Percentiles rank a stretch among this genome's conserved stretches.
These are phyloP conservation scores for Monosporascus sp. DNA, from an alignment of 2,329 filamentous ascomycete species.

Conservation along the genomic window DNA sequence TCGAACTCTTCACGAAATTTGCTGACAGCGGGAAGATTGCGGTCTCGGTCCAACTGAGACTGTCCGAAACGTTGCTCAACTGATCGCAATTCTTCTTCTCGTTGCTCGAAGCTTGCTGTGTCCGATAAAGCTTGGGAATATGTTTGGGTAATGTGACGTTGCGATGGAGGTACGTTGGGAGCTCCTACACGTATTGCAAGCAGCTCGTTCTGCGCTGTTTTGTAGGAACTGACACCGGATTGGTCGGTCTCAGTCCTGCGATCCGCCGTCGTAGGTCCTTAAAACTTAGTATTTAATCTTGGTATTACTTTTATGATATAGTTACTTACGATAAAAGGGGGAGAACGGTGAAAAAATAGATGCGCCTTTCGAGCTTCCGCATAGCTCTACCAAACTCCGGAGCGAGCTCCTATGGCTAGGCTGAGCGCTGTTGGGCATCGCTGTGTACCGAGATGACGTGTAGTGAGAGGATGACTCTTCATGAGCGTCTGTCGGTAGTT, in stretches of 20 bases:
- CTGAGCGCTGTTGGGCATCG: constrained; percentile 17
- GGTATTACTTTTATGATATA: not conserved
- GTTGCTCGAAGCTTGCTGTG: constrained; percentile 31
- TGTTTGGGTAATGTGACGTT: constrained; percentile 10
- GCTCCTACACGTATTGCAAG: constrained; percentile 10
- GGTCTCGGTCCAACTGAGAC: constrained; percentile 25
- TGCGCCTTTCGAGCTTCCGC: constrained; percentile 7
- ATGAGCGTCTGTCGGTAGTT: constrained; percentile 1
- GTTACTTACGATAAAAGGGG: constrained; percentile 13
- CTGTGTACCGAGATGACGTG: constrained; percentile 21
- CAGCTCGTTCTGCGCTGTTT: constrained; percentile 19
- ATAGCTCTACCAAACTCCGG: constrained; percentile 10
- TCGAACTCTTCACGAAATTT: constrained; percentile 38
- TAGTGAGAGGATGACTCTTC: constrained; percentile 18
- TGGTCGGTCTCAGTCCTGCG: constrained; percentile 13
- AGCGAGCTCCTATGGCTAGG: constrained; percentile 14
- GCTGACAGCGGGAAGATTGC: constrained; percentile 26
- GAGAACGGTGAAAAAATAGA: constrained; percentile 4
- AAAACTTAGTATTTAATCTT: not conserved
- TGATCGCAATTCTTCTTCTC: constrained; percentile 33
- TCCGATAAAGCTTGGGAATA: constrained; percentile 25
- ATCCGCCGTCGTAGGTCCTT: constrained; percentile 13
- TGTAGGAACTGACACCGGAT: constrained; percentile 24
- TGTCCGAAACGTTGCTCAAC: constrained; percentile 37
- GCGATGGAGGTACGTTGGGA: constrained; percentile 1